phyloP scores from a whole-genome alignment of 208 protist genomes.

The Trypanosoma cruzi region DNA sequence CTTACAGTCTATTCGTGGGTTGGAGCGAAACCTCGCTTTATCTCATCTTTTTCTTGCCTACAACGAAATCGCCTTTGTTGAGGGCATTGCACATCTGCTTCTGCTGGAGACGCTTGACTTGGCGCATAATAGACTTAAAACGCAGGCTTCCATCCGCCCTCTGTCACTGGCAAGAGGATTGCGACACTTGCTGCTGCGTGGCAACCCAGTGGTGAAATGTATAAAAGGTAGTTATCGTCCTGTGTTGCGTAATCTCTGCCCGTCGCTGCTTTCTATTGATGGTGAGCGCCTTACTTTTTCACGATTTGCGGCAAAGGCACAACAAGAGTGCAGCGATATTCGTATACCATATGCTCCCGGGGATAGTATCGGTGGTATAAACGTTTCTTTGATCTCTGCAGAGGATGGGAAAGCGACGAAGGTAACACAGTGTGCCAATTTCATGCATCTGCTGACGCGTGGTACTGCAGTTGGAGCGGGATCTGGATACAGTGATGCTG shows the following conservation, averaged over 20 bases:
- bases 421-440: slow-evolving; percentile 38
- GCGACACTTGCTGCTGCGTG: slow-evolving; percentile 66
- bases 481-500: slow-evolving; percentile 63
- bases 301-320: slow-evolving; percentile 41
- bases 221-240: slow-evolving; percentile 34
- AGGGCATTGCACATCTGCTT: slow-evolving; percentile 75
- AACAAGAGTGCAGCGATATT: slow-evolving; percentile 32
- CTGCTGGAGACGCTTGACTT: slow-evolving; percentile 90
- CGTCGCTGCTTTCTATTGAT: slow-evolving; percentile 71
- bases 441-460: slow-evolving; percentile 73
- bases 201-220: slow-evolving; percentile 70
- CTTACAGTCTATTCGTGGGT: slow-evolving; percentile 39
- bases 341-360: slow-evolving; percentile 30
- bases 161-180: slow-evolving; percentile 73
- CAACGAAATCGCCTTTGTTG: slow-evolving; percentile 63
- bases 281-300: slow-evolving; percentile 51
- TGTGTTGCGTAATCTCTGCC: slow-evolving; percentile 84
- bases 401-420: background rate
- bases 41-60: slow-evolving; percentile 84
- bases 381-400: background rate
- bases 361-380: background rate
- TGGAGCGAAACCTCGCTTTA: slow-evolving; percentile 50
- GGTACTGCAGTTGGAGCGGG: slow-evolving; percentile 40
- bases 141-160: slow-evolving; percentile 53
- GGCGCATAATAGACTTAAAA: slow-evolving; percentile 65